Percentiles rank a stretch among this genome's conserved stretches.
phyloP scores from a whole-genome alignment of 2,329 filamentous ascomycete species.

The Colletotrichum tropicale region DNA sequence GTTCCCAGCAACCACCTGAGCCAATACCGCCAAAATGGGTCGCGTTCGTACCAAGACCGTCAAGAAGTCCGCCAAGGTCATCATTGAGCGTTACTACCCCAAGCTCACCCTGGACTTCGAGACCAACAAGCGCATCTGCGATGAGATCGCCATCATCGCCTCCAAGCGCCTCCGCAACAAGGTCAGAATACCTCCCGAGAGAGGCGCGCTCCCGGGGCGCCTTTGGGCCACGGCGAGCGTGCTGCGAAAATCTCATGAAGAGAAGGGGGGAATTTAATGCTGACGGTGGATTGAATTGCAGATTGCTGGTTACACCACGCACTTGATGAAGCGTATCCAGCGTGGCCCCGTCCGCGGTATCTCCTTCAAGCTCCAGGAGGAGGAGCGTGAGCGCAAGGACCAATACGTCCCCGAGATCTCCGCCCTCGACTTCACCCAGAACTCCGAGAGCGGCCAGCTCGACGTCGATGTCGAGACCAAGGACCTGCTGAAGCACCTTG shows the following conservation, averaged over 20 bases:
- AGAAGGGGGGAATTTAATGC: neutral
- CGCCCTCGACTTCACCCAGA: slow-evolving; percentile 96
- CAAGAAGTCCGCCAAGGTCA: slow-evolving; percentile 93
- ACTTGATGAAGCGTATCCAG: slow-evolving; percentile 99
- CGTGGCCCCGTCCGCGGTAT: slow-evolving; percentile 99
- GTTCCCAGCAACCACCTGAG: slow-evolving; percentile 32
- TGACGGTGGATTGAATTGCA: slow-evolving; percentile 36
- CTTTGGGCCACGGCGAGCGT: neutral
- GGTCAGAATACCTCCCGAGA: slow-evolving; percentile 55
- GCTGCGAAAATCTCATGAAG: neutral
- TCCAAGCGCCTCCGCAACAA: slow-evolving; percentile 99
- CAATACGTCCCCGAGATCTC: slow-evolving; percentile 99
- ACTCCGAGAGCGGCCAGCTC: slow-evolving; percentile 89
- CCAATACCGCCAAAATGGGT: slow-evolving; percentile 68
- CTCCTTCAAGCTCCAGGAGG: slow-evolving; percentile 99
- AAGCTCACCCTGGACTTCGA: slow-evolving; percentile 99
- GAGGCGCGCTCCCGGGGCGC: neutral
- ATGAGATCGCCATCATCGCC: slow-evolving; percentile 99
- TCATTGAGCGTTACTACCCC: slow-evolving; percentile 98
- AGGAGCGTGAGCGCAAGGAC: slow-evolving; percentile 99
- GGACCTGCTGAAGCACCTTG: slow-evolving; percentile 97
- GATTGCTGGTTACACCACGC: slow-evolving; percentile 98
- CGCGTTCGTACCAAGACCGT: slow-evolving; percentile 74
- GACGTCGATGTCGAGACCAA: slow-evolving; percentile 98
- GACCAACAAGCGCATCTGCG: slow-evolving; percentile 99